Conservation (phyloP, 768 basidiomycete genomes). For the Podaxis sp. region DNA sequence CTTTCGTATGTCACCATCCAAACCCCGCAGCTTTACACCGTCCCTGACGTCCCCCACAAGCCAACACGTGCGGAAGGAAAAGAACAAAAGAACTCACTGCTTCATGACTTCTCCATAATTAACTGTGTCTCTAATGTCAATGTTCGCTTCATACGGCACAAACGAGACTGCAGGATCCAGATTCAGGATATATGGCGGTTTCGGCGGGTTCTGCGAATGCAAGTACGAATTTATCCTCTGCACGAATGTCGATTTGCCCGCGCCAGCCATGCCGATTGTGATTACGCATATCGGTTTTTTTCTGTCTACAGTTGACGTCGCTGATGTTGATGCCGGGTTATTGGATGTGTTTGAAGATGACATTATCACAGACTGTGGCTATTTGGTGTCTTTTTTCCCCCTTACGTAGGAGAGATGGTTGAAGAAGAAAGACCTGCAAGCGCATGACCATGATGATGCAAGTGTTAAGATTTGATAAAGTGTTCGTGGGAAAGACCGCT, state of each 20-base stretch:
- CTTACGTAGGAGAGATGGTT: background rate
- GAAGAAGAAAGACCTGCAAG: background rate
- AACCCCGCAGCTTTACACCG: no score
- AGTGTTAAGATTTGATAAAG: slow-evolving; percentile 4
- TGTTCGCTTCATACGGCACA: slow-evolving; percentile 92
- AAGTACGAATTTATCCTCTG: slow-evolving; percentile 93
- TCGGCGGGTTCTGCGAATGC: slow-evolving; percentile 60
- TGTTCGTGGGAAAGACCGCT: slow-evolving; percentile 5
- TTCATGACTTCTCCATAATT: slow-evolving; percentile 99
- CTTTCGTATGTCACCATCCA: no score
- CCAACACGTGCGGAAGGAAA: slow-evolving; percentile 13
- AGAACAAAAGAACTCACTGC: slow-evolving; percentile 71
- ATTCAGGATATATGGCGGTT: slow-evolving; percentile 94
- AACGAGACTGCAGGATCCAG: slow-evolving; percentile 95
- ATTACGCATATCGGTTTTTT: slow-evolving; percentile 82
- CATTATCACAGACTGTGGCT: background rate
- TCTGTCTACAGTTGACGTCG: slow-evolving; percentile 22
- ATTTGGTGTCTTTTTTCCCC: background rate
- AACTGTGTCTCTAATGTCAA: slow-evolving; percentile 97
- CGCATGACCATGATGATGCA: background rate
- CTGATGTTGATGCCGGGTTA: slow-evolving; percentile 11
- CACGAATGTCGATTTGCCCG: slow-evolving; percentile 97
- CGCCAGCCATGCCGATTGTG: slow-evolving; percentile 95
- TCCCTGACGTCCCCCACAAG: no score
- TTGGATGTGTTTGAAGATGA: slow-evolving; percentile 2